phyloP scores from a whole-genome alignment of 2,329 filamentous ascomycete species.

The Cryphonectria carpinicola region DNA sequence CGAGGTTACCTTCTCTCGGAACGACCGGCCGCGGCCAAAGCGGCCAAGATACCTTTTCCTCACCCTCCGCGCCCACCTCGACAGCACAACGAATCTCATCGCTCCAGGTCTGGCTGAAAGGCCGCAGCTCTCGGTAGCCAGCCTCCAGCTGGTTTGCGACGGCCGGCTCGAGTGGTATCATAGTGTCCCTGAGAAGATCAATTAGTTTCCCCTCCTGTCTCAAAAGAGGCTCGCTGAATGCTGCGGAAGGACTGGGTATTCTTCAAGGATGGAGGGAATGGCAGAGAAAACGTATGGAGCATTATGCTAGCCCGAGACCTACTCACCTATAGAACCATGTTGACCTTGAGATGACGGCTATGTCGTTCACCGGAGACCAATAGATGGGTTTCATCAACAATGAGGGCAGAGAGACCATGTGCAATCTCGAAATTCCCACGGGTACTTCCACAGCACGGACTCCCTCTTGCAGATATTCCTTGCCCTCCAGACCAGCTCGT shows the following conservation, averaged over 20 bases:
- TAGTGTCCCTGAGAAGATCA: conserved; percentile 65
- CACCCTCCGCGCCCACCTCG: conserved; percentile 85
- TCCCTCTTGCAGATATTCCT: not conserved
- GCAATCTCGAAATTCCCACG: conserved; percentile 87
- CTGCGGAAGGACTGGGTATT: no score
- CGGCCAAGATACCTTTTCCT: conserved; percentile 85
- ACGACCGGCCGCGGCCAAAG: conserved; percentile 71
- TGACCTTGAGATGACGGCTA: conserved; percentile 78
- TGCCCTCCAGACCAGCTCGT: not conserved
- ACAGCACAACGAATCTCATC: conserved; percentile 90
- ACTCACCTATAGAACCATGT: conserved; percentile 90
- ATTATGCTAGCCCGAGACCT: not conserved
- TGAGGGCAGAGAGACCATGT: conserved; percentile 81
- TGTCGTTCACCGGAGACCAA: conserved; percentile 92
- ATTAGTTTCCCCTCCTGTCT: not conserved
- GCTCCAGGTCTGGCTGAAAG: conserved; percentile 90
- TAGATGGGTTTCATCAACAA: conserved; percentile 96
- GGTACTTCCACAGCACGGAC: conserved; percentile 62
- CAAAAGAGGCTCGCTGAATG: not conserved
- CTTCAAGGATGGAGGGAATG: not conserved
- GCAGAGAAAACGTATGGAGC: not conserved
- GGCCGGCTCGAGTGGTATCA: conserved; percentile 82
- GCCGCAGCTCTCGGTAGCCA: conserved; percentile 84
- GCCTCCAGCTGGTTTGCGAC: conserved; percentile 91
- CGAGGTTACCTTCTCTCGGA: not conserved